Conservation (phyloP, 305 asterid genomes). For the Solanum aculeatissimum region DNA sequence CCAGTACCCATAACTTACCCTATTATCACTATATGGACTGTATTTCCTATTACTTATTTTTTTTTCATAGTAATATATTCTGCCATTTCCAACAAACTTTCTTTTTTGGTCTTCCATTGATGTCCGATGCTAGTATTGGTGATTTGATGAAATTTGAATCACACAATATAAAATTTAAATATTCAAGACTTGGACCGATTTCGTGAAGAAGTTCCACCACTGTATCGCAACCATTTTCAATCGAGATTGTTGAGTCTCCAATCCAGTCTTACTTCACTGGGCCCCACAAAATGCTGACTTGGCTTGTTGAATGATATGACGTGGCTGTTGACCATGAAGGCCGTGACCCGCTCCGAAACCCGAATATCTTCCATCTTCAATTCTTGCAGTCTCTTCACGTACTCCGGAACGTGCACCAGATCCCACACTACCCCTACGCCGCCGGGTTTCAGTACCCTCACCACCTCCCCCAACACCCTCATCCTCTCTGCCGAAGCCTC, state of each 20-base stretch:
- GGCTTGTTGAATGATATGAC: conserved; percentile 80
- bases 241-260: conserved; percentile 78
- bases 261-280: conserved; percentile 71
- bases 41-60: too few species aligned
- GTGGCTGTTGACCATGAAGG: conserved; percentile 87
- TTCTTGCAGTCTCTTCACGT: conserved; percentile 66
- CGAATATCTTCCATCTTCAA: conserved; percentile 84
- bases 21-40: neutral
- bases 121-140: rapidly evolving
- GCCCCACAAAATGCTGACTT: conserved; percentile 59
- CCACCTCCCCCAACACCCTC: conserved; percentile 78
- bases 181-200: too few species aligned
- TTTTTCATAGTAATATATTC: neutral
- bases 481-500: conserved; percentile 90
- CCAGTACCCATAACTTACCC: neutral
- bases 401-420: conserved; percentile 78
- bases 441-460: conserved; percentile 75
- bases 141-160: neutral
- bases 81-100: conserved; percentile 17
- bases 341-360: conserved; percentile 87
- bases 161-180: too few species aligned
- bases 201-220: too few species aligned
- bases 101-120: too few species aligned
- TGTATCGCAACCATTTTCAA: conserved; percentile 6
- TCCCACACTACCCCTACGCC: conserved; percentile 95